Conservation (phyloP, 352 stramenopile species). For the Blastocystis sp. region DNA sequence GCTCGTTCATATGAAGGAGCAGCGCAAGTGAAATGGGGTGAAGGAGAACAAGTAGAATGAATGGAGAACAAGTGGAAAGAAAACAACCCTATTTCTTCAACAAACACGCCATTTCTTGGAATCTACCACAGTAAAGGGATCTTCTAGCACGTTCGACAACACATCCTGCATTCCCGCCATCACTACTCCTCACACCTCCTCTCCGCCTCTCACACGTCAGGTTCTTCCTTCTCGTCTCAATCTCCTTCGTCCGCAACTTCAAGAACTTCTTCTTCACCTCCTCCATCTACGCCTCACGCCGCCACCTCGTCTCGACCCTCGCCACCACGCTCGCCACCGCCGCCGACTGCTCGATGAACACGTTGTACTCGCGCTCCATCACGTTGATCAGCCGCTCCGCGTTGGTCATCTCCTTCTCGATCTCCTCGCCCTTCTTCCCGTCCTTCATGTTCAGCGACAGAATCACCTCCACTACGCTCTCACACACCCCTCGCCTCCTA, state of each 20-base stretch:
- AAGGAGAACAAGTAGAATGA: too few relatives aligned
- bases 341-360: constrained; percentile 52
- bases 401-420: constrained; percentile 38
- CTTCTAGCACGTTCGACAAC: constrained; percentile 60
- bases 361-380: constrained; percentile 44
- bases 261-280: constrained; percentile 69
- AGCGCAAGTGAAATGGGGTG: too few relatives aligned
- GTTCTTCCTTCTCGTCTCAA: constrained; percentile 56
- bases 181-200: constrained; percentile 21
- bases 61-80: too few relatives aligned
- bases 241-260: constrained; percentile 43
- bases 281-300: constrained; percentile 23
- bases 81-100: background rate
- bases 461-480: constrained; percentile 45
- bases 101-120: constrained; percentile 43
- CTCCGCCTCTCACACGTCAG: constrained; percentile 11
- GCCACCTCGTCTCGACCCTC: background rate
- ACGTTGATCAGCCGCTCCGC: constrained; percentile 50
- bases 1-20: background rate
- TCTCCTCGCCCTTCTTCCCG: background rate
- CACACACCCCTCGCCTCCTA: background rate
- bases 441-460: constrained; percentile 1
- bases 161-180: constrained; percentile 69
- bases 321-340: constrained; percentile 10
- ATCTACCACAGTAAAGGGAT: constrained; percentile 40